Conservation (phyloP, 306 rosid species). For the Chamaecrista fasciculata region DNA sequence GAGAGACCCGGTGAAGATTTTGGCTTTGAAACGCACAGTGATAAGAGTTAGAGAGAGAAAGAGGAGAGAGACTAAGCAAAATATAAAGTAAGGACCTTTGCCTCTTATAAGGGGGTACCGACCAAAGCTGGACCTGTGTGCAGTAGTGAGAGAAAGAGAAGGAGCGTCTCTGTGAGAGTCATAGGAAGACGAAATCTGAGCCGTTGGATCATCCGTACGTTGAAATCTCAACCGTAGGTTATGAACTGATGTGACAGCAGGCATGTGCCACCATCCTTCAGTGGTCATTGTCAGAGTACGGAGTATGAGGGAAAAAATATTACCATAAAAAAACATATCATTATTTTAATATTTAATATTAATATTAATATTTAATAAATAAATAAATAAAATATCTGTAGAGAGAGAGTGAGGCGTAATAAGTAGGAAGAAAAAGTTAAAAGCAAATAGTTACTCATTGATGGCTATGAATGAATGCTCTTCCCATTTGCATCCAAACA, state of each 20-base stretch:
- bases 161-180: constrained; percentile 42
- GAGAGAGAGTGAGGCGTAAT: constrained; percentile 5
- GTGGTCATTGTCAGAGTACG: constrained; percentile 91
- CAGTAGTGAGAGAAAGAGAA: constrained; percentile 49
- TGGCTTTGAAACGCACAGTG: constrained; percentile 39
- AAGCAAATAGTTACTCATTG: constrained; percentile 37
- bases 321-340: constrained; percentile 11
- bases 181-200: constrained; percentile 29
- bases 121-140: constrained; percentile 60
- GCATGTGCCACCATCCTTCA: constrained; percentile 96
- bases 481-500: constrained; percentile 16
- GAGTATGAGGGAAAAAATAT: constrained; percentile 37
- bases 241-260: constrained; percentile 65
- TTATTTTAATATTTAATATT: not conserved
- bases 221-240: constrained; percentile 30
- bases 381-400: constrained; percentile 12
- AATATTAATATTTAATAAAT: not conserved
- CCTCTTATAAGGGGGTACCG: constrained; percentile 69
- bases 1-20: constrained; percentile 49
- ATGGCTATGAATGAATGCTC: constrained; percentile 17
- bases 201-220: constrained; percentile 56
- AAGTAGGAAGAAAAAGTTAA: constrained; percentile 40
- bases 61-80: constrained; percentile 33
- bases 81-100: constrained; percentile 32
- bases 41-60: constrained; percentile 31